A percentile compares a stretch with the other conserved stretches of the same genome.
Conservation (phyloP, 805 yeast genomes). For the Starmera amethionina region DNA sequence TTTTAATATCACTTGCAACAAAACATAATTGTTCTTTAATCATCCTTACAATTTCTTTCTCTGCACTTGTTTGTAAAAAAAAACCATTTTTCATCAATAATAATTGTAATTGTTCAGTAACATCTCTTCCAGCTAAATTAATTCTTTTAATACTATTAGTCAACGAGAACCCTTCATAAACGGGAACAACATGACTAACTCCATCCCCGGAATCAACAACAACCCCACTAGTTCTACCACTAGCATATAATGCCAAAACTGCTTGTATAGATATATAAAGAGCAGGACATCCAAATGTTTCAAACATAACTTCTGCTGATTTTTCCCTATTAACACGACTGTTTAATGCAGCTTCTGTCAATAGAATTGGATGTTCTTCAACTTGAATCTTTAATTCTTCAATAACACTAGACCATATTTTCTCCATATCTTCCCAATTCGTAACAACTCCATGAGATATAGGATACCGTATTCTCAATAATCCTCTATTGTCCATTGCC, state of each 20-base stretch:
- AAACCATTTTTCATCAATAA: constrained; percentile 66
- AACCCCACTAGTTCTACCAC: constrained; percentile 86
- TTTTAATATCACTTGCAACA: constrained; percentile 44
- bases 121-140: constrained; percentile 81
- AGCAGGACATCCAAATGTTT: constrained; percentile 80
- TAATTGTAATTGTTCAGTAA: constrained; percentile 65
- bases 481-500: constrained; percentile 72
- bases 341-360: constrained; percentile 86
- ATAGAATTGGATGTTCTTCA: constrained; percentile 79
- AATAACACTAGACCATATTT: constrained; percentile 64
- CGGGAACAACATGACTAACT: constrained; percentile 79
- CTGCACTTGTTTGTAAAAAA: constrained; percentile 59
- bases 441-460: constrained; percentile 68
- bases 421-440: constrained; percentile 84
- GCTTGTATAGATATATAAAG: constrained; percentile 93
- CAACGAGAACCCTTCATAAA: constrained; percentile 79
- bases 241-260: constrained; percentile 73
- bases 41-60: constrained; percentile 67
- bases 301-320: constrained; percentile 89
- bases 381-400: constrained; percentile 43
- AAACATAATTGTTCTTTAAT: constrained; percentile 72
- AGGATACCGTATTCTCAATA: constrained; percentile 64
- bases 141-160: constrained; percentile 63
- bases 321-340: constrained; percentile 77
- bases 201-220: constrained; percentile 94